phyloP scores from a whole-genome alignment of 2,329 filamentous ascomycete genomes.

The Beauveria australis region DNA sequence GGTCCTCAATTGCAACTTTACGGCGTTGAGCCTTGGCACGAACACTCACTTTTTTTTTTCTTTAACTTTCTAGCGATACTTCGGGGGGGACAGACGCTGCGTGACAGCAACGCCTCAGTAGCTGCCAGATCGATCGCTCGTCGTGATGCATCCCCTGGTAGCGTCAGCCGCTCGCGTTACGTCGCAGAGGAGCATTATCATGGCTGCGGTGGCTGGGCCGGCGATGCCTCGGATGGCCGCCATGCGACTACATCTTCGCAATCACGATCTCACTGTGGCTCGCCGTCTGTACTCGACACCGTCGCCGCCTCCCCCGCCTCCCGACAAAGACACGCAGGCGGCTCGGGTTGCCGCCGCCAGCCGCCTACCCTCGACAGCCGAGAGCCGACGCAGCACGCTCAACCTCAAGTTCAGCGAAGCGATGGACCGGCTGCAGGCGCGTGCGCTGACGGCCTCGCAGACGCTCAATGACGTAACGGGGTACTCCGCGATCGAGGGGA shows the following conservation, averaged over 20 bases:
- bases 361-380: slow-evolving; percentile 26
- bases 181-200: background rate
- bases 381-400: slow-evolving; percentile 25
- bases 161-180: background rate
- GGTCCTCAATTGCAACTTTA: background rate
- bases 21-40: background rate
- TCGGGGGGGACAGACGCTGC: background rate
- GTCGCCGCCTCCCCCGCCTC: background rate
- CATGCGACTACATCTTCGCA: background rate
- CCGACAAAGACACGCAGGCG: background rate
- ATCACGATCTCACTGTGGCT: background rate
- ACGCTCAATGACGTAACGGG: slow-evolving; percentile 91
- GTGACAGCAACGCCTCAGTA: background rate
- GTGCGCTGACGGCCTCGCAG: slow-evolving; percentile 76
- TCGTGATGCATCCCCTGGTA: background rate
- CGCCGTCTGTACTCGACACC: background rate
- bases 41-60: background rate
- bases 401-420: slow-evolving; percentile 35
- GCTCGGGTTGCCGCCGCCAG: slow-evolving; percentile 9
- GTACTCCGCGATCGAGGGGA: slow-evolving; percentile 80
- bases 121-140: background rate
- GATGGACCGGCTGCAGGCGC: slow-evolving; percentile 85
- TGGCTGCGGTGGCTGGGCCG: background rate
- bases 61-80: background rate
- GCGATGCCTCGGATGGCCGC: background rate